These are phyloP conservation scores for Mrakia gelida DNA, from an alignment of 768 basidiomycete genomes.

Conservation along the genomic window DNA sequence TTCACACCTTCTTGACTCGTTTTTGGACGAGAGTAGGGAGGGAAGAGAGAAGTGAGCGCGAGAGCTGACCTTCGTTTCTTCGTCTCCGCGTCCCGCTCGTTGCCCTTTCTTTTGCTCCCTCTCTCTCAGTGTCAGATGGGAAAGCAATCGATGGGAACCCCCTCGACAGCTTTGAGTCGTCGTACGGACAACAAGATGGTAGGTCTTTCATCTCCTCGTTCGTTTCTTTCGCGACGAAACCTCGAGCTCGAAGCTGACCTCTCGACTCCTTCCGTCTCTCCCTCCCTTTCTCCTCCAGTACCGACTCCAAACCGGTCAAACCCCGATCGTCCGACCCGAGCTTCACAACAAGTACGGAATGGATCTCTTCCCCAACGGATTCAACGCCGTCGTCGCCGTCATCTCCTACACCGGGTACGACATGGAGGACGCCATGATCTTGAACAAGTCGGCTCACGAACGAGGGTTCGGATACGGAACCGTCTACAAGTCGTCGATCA, in stretches of 20 bases:
- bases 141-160: conserved; percentile 99
- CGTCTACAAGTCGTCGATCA: conserved; percentile 87
- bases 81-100: not conserved
- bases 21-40: too few species aligned
- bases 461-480: conserved; percentile 96
- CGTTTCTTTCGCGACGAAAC: not conserved
- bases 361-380: conserved; percentile 97
- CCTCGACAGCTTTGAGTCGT: conserved; percentile 81
- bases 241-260: not conserved
- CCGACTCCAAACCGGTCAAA: conserved; percentile 89
- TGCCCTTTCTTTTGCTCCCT: too few species aligned
- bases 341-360: conserved; percentile 93
- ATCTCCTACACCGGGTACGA: conserved; percentile 99
- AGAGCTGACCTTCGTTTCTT: not conserved
- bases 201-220: conserved; percentile 19
- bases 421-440: conserved; percentile 99
- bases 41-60: not conserved
- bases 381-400: conserved; percentile 97
- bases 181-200: conserved; percentile 94
- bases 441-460: conserved; percentile 98
- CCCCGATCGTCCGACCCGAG: conserved; percentile 84
- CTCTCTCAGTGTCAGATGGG: conserved; percentile 67
- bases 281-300: conserved; percentile 48
- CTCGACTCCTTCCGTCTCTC: not conserved
- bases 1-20: not conserved